A percentile compares a stretch with the other conserved stretches of the same genome.
These are phyloP conservation scores for Phytophthora aleatoria DNA, from an alignment of 352 stramenopile species.

Conservation along the genomic window DNA sequence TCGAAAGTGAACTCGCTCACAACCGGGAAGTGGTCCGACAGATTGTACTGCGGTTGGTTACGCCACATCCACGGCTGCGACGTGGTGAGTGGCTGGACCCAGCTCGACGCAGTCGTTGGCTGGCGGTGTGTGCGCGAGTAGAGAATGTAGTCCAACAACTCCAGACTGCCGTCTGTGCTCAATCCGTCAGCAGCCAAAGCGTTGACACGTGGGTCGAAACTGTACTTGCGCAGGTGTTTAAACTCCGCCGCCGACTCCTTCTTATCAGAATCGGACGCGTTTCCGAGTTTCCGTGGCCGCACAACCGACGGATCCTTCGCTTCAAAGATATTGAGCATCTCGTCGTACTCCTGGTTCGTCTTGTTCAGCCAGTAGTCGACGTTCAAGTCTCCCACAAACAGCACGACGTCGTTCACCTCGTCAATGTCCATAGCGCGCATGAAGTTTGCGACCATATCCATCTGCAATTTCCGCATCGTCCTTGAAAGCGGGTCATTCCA, in stretches of 20 bases:
- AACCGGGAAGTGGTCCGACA: slow-evolving; percentile 83
- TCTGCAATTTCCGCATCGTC: slow-evolving; percentile 63
- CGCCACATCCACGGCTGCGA: slow-evolving; percentile 63
- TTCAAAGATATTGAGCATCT: slow-evolving; percentile 75
- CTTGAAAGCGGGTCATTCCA: slow-evolving; percentile 73
- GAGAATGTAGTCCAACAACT: slow-evolving; percentile 79
- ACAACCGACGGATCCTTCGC: slow-evolving; percentile 53
- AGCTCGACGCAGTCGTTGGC: slow-evolving; percentile 56
- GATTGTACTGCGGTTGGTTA: slow-evolving; percentile 64
- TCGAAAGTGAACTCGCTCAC: slow-evolving; percentile 76
- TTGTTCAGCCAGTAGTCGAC: slow-evolving; percentile 82
- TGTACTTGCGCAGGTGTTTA: slow-evolving; percentile 56
- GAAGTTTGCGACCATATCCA: slow-evolving; percentile 65
- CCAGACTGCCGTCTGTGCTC: slow-evolving; percentile 75
- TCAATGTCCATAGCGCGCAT: slow-evolving; percentile 67
- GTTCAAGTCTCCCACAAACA: slow-evolving; percentile 76
- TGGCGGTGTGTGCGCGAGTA: slow-evolving; percentile 63
- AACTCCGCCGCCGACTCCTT: slow-evolving; percentile 33
- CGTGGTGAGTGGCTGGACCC: slow-evolving; percentile 61
- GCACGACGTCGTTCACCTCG: slow-evolving; percentile 55
- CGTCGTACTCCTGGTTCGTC: slow-evolving; percentile 76
- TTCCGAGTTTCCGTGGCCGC: slow-evolving; percentile 19
- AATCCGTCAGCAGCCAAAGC: slow-evolving; percentile 64
- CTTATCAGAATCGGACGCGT: slow-evolving; percentile 28
- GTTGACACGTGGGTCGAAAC: slow-evolving; percentile 77